These are phyloP conservation scores for Hypoxylon sp. DNA, from an alignment of 2,329 filamentous ascomycete genomes.

Conservation along the genomic window DNA sequence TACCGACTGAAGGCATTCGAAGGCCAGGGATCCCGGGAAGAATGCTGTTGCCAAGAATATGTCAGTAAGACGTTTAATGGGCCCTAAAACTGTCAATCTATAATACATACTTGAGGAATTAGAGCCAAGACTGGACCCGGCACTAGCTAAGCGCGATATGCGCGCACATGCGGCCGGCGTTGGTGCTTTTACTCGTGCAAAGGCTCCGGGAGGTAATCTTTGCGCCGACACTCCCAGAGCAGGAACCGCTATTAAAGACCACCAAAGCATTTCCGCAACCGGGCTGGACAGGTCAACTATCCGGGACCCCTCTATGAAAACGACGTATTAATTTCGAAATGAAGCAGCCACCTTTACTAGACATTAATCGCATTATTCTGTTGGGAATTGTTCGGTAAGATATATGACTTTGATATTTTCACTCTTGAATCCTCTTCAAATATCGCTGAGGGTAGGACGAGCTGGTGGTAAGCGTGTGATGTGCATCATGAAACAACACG, in stretches of 20 bases:
- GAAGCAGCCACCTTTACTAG: neutral
- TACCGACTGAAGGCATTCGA: conserved; percentile 57
- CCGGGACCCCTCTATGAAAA: conserved; percentile 7
- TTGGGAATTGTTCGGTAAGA: neutral
- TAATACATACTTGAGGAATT: conserved; percentile 43
- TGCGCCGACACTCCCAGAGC: conserved; percentile 39
- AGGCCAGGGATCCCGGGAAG: conserved; percentile 55
- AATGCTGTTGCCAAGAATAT: conserved; percentile 47
- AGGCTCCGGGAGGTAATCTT: conserved; percentile 36
- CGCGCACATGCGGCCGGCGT: conserved; percentile 45
- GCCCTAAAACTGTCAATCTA: neutral
- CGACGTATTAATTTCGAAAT: neutral
- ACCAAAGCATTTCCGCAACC: conserved; percentile 24
- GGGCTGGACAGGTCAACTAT: conserved; percentile 37
- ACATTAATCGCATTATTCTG: neutral
- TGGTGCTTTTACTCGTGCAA: conserved; percentile 14
- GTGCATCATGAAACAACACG: conserved; percentile 21
- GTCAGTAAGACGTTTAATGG: neutral
- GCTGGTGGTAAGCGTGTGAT: conserved; percentile 10
- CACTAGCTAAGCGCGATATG: conserved; percentile 38
- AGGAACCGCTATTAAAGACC: conserved; percentile 19
- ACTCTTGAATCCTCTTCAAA: neutral
- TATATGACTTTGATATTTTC: conserved; percentile 4
- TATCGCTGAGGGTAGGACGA: neutral
- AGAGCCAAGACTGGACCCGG: conserved; percentile 32